Conservation (phyloP, 1,284 basidiomycete genomes). For the Flammula alnicola region DNA sequence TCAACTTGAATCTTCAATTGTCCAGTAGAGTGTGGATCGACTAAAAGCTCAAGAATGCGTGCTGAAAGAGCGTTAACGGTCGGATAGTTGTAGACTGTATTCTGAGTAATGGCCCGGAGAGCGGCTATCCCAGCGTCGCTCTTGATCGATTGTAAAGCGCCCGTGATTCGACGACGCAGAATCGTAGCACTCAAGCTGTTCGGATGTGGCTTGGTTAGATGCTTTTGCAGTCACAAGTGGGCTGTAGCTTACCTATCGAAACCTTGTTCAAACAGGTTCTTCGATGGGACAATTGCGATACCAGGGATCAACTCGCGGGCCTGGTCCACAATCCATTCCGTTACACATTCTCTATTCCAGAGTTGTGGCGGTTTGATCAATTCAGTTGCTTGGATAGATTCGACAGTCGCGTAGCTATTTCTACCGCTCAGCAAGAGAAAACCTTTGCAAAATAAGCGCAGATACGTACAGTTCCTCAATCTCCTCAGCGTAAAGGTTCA, state of each 20-base stretch:
- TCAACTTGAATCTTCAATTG: not conserved
- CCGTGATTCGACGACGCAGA: slow-evolving; percentile 34
- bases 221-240: not conserved
- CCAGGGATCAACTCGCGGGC: slow-evolving; percentile 25
- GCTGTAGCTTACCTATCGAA: slow-evolving; percentile 37
- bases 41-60: not conserved
- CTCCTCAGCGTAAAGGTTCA: slow-evolving; percentile 35
- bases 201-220: not conserved
- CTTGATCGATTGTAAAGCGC: slow-evolving; percentile 36
- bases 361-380: slow-evolving; percentile 24
- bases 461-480: slow-evolving; percentile 37
- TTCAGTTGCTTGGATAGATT: slow-evolving; percentile 21
- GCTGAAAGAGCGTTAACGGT: not conserved
- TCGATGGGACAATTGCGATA: slow-evolving; percentile 16
- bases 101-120: not conserved
- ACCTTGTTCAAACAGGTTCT: slow-evolving; percentile 41
- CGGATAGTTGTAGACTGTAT: not conserved
- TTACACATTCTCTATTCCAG: slow-evolving; percentile 28
- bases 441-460: not conserved
- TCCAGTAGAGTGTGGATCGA: not conserved
- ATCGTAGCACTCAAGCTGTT: slow-evolving; percentile 37
- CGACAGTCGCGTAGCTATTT: slow-evolving; percentile 20
- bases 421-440: not conserved
- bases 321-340: slow-evolving; percentile 34
- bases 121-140: slow-evolving; percentile 17